Conservation (phyloP, 2,329 filamentous ascomycete species). For the Claviceps arundinis region DNA sequence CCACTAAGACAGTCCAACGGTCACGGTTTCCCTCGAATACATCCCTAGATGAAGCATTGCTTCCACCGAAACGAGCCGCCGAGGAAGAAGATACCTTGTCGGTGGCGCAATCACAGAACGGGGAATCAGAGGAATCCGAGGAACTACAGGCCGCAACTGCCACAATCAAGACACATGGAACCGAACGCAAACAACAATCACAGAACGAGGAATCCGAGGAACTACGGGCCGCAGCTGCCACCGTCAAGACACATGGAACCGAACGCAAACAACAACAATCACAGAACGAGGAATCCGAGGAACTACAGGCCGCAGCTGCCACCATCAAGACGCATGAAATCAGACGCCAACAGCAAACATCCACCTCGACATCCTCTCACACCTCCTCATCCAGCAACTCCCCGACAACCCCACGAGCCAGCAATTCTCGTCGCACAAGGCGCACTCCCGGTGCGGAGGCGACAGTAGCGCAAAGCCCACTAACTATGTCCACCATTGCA, state of each 20-base stretch:
- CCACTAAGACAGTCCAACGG: slow-evolving; percentile 4
- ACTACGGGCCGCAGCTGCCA: too few species aligned
- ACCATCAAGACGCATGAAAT: not conserved
- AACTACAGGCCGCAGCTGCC: too few species aligned
- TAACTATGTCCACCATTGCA: slow-evolving; percentile 48
- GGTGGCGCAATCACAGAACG: not conserved
- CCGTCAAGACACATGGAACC: not conserved
- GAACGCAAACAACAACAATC: not conserved
- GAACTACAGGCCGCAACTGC: not conserved
- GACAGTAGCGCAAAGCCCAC: slow-evolving; percentile 36
- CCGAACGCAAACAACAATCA: not conserved
- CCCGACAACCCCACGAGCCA: not conserved
- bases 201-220: too few species aligned
- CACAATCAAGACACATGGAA: not conserved
- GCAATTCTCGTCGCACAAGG: not conserved
- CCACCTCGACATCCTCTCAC: not conserved
- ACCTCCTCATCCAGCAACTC: not conserved
- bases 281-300: too few species aligned
- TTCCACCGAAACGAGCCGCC: slow-evolving; percentile 9
- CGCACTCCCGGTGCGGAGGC: not conserved
- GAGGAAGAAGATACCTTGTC: slow-evolving; percentile 7
- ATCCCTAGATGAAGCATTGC: slow-evolving; percentile 22
- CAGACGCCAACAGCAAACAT: not conserved
- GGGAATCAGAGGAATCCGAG: not conserved
- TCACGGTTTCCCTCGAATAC: slow-evolving; percentile 16